Evolutionary conservation across 768 basidiomycete species (phyloP), one percentile per base, ranked within the genome.

Genomic region (Leccinum boreale): DNA sequence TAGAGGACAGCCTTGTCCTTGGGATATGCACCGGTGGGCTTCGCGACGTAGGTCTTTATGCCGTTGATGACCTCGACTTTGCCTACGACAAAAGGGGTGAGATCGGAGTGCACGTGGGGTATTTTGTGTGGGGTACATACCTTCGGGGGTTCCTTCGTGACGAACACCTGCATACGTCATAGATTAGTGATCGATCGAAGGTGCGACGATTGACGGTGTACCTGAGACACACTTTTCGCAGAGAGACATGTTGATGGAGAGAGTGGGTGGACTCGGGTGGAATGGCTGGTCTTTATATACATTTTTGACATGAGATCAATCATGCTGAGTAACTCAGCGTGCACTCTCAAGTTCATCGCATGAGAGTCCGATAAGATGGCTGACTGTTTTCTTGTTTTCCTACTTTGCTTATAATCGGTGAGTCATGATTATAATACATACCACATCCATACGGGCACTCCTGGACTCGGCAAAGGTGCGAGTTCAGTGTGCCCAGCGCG

Each of bases 151-250:
- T 24, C 82, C 82, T 53, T 82, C 79, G 63, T 83, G 81, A 58
- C 73, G 77, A 58, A 79, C 80, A 35, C 82, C 83, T 67, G 49
- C 0, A 23, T n/a, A 36, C 7, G 31, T 33, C 17, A 36, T n/a
- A n/a, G 58, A 55, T 57, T 10, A 11, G 15, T 21, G 17, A 33
- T 42, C 29, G 29, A 57, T 56, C 45, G 10, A 42, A 17, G 9
- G 45, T 15, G 17, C 24, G n/a, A 55, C 23, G 24, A 7, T 6
- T 15, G 36, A n/a, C 5, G n/a, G 5, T 24, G 26, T 42, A 82
- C 85, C 84, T 67, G 75, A 75, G 55, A 85, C 58, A 57, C 85
- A 87, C 63, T 86, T 68, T 57, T 77, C 72, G 71, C 84, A 84
- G 58, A 83, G 73, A 68, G 78, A 79, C 83, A 84, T 83, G 50